A percentile compares a stretch with the other conserved stretches of the same genome.
phyloP scores from a whole-genome alignment of 345 rosid genomes.

The Lagerstroemia speciosa region DNA sequence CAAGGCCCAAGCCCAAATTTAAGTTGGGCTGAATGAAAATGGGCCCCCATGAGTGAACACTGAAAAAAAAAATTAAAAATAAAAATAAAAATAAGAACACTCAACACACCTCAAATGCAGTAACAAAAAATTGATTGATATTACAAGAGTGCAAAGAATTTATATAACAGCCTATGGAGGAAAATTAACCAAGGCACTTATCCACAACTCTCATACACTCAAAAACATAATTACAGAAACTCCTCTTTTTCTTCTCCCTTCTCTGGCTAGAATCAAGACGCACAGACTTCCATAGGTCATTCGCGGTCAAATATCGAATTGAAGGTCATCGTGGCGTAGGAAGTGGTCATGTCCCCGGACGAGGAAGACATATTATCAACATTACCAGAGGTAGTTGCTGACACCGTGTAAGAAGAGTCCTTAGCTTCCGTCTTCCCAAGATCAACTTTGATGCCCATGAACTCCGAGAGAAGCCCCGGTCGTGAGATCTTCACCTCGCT shows the following conservation, averaged over 20 bases:
- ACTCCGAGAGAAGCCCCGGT: constrained; percentile 42
- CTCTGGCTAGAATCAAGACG: not conserved
- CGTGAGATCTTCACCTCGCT: constrained; percentile 25
- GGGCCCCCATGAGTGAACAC: too few relatives aligned
- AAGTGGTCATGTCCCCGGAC: constrained; percentile 20
- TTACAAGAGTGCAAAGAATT: too few relatives aligned
- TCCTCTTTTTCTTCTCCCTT: not conserved
- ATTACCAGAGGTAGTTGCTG: constrained; percentile 14
- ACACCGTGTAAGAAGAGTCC: not conserved
- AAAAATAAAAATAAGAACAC: too few relatives aligned
- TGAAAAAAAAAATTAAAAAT: too few relatives aligned
- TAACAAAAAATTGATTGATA: too few relatives aligned
- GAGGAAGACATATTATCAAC: constrained; percentile 21
- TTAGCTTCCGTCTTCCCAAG: not conserved
- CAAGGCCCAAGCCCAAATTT: too few relatives aligned
- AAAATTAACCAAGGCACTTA: too few relatives aligned
- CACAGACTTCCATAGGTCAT: not conserved
- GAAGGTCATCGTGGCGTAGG: constrained; percentile 56
- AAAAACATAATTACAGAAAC: not conserved
- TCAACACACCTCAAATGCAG: too few relatives aligned
- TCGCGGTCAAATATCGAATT: constrained; percentile 47
- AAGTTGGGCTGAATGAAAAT: not conserved
- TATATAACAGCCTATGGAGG: too few relatives aligned
- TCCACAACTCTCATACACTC: too few relatives aligned
- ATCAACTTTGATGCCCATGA: constrained; percentile 18